phyloP scores from a whole-genome alignment of 2,329 filamentous ascomycete genomes.

The Fusarium guadeloupense region DNA sequence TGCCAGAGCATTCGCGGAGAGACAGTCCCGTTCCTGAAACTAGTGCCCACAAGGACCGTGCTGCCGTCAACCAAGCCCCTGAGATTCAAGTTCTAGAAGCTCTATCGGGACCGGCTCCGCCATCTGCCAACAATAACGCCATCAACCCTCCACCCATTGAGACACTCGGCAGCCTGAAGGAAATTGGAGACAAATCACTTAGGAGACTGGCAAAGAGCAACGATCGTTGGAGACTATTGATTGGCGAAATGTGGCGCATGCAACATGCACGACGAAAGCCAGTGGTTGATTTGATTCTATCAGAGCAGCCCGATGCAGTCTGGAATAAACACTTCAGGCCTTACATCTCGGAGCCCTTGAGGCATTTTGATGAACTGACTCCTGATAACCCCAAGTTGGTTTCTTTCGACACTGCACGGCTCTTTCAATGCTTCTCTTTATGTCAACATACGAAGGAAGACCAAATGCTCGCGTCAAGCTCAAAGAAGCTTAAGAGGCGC shows the following conservation, averaged over 20 bases:
- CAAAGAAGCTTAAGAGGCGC: constrained; percentile 29
- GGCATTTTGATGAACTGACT: constrained; percentile 12
- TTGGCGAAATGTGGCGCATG: constrained; percentile 46
- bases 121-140: neutral
- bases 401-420: constrained; percentile 45
- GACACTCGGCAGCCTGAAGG: constrained; percentile 35
- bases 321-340: constrained; percentile 30
- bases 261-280: constrained; percentile 42
- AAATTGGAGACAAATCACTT: constrained; percentile 32
- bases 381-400: constrained; percentile 18
- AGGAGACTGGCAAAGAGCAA: constrained; percentile 41
- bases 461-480: constrained; percentile 28
- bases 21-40: neutral
- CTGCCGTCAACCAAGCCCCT: neutral
- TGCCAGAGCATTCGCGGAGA: neutral
- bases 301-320: constrained; percentile 21
- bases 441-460: constrained; percentile 38
- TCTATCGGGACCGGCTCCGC: neutral
- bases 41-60: neutral
- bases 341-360: constrained; percentile 31
- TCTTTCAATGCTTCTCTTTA: constrained; percentile 46
- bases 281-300: constrained; percentile 39
- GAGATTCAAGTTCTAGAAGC: neutral
- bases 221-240: constrained; percentile 45
- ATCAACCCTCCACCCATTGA: constrained; percentile 32